Conservation (phyloP, 164 flowering plant species). For the Stephania yunnanensis region DNA sequence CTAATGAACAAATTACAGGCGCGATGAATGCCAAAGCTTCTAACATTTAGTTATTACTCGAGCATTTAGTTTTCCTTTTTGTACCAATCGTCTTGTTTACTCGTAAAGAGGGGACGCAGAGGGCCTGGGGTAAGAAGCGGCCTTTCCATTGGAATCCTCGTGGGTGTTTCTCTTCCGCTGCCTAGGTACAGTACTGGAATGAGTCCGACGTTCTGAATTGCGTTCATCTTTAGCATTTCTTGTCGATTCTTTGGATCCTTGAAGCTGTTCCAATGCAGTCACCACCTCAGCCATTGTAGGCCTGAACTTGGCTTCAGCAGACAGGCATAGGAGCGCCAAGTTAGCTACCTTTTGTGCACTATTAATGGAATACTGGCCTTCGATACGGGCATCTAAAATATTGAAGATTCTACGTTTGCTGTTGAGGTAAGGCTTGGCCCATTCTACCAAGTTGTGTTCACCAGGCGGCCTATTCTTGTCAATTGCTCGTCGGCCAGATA, state of each 20-base stretch:
- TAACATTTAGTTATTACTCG: not conserved
- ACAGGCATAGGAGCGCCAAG: constrained; percentile 62
- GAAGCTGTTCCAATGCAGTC: constrained; percentile 49
- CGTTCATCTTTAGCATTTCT: constrained; percentile 14
- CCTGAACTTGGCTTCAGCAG: constrained; percentile 50
- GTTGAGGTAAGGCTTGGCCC: constrained; percentile 66
- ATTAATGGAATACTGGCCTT: constrained; percentile 49
- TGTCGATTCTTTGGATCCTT: constrained; percentile 23
- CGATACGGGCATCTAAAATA: constrained; percentile 56
- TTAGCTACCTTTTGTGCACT: constrained; percentile 40
- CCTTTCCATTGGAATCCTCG: constrained; percentile 16
- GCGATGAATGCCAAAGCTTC: not conserved
- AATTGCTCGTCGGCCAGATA: constrained; percentile 57
- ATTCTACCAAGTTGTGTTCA: constrained; percentile 69
- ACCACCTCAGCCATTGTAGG: constrained; percentile 69
- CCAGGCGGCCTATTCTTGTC: constrained; percentile 72
- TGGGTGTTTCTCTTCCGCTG: constrained; percentile 15
- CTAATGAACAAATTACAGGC: constrained; percentile 3
- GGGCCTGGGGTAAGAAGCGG: constrained; percentile 40
- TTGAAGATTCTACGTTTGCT: constrained; percentile 54
- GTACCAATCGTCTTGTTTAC: not conserved
- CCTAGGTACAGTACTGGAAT: constrained; percentile 17
- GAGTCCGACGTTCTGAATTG: constrained; percentile 7
- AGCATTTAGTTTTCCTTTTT: not conserved
- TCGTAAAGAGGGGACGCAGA: constrained; percentile 29